Base-by-base conservation (phyloP, 108 stramenopile genomes). In the Aureococcus anophagefferens region DNA sequence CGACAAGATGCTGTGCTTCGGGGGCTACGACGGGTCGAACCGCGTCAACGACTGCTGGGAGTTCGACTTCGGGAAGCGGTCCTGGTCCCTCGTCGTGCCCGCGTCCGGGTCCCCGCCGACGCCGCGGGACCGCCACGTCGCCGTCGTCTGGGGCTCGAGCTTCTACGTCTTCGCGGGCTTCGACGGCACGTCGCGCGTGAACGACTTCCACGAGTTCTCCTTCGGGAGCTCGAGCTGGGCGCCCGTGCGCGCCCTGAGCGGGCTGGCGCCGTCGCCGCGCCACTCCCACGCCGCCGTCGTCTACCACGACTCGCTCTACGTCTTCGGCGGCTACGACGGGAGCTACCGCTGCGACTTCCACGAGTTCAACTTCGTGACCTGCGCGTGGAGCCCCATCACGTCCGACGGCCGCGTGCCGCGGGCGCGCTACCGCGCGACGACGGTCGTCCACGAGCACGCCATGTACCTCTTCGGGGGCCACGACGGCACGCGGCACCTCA, bases 221-320 rank as follows among this genome's bases (percentile, higher is more conserved):
- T 91, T 97, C 31, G 79, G 78, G 33, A 73, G 73, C 13, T 77
- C 85, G 78, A 70, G 77, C 66, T 98, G 97, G 97, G 76, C 82
- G 37, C 81, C 87, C 66, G 85, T 98, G 0, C 30, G 75, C 4
- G 78, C 82, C 4, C 34, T 79, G 14, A 68, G 44, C 17, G 83
- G 77, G 0, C 18, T 65, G 29, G 51, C 88, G 17, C 96, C 97
- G 7, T 91, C 89, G 4, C 89, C 94, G 18, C 87, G 97, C 15
- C 95, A 97, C 78, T 93, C 93, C 0, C 97, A 98, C 72, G 86
- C 94, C 17, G 94, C 94, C 15, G 91, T 93, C 11, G 95, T 96
- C 3, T 74, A 91, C 72, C 77, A 80, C 21, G 74, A 94, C 71
- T 80, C 75, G 63, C 76, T 96, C 75, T 97, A 89, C 69, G 82